Evolutionary conservation across 257 asterid species (phyloP), one percentile per base, ranked within the genome.

Genomic region (Catharanthus roseus): DNA sequence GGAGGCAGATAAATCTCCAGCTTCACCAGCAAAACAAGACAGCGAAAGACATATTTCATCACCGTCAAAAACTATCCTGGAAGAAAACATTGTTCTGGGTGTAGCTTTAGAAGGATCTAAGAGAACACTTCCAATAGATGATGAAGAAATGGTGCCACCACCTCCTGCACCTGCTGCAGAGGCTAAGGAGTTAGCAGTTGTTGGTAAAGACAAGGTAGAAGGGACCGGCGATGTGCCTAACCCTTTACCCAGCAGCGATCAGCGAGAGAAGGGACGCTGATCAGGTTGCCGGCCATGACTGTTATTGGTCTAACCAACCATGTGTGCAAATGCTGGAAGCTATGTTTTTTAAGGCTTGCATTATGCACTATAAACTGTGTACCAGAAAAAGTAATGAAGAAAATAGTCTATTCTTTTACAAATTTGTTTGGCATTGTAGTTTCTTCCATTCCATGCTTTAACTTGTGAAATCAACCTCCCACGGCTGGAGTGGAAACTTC

Each of bases 31-130:
- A 62, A 63, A 54, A 63, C 73, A 54, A 60, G 82, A 82, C 67
- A 63, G 62, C 13, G 73, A 65, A 44, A 77, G 74, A 63, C 62
- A 51, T 19, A 23, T 24, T 39, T 53, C 79, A 28, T 60, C 84
- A 33, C 63, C 74, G 31, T 58, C 69, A 4, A 78, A 73, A 15
- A 70, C 83, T 39, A 58, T 53, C 23, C 34, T 79, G 49, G 80
- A 79, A 60, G 83, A 75, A 34, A 79, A 79, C 34, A 79, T 79
- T 21, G 75, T 79, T 65, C 83, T 79, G 60, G 83, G 83, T 33
- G 80, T 79, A 21, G 80, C 83, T 39, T 62, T 79, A 69, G 83
- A 79, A 47, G 80, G 83, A 68, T 79, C 83, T 15, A 79, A 79
- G 65, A 68, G 78, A 74, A 79, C 74, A 4, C 80, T 79, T n/a